These are phyloP conservation scores for Uromyces viciae-fabae DNA, from an alignment of 1,284 basidiomycete genomes.

Conservation along the genomic window DNA sequence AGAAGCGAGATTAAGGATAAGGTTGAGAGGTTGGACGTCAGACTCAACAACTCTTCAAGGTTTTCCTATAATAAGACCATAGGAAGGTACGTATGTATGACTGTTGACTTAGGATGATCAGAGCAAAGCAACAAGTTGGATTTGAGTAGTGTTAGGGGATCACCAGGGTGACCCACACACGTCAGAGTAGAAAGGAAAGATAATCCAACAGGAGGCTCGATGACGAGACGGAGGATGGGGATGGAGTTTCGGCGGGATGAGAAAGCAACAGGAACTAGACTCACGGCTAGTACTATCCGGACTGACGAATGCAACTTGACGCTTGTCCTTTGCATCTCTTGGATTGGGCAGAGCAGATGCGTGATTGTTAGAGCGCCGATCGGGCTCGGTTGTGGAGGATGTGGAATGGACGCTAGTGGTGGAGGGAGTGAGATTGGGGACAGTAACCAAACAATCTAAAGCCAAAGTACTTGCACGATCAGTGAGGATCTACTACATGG, in stretches of 20 bases:
- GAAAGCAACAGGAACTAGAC: background rate
- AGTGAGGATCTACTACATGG: too few species aligned
- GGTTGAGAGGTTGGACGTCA: background rate
- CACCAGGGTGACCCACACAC: too few species aligned
- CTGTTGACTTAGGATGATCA: background rate
- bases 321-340: constrained; percentile 9
- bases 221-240: background rate
- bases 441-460: background rate
- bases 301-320: constrained; percentile 44
- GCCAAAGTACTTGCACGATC: background rate
- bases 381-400: background rate
- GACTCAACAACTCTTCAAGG: constrained; percentile 1
- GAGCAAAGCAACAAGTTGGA: background rate
- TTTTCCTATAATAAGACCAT: background rate
- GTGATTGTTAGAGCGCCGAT: background rate
- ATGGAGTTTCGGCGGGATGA: background rate
- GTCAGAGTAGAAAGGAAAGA: too few species aligned
- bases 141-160: background rate
- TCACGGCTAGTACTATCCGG: constrained; percentile 32
- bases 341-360: background rate
- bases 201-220: background rate
- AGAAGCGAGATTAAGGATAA: too few species aligned
- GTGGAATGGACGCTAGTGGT: background rate
- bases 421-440: background rate
- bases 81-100: background rate